These are phyloP conservation scores for Penicillium egyptiacum DNA, from an alignment of 495 filamentous ascomycete genomes.

Conservation along the genomic window DNA sequence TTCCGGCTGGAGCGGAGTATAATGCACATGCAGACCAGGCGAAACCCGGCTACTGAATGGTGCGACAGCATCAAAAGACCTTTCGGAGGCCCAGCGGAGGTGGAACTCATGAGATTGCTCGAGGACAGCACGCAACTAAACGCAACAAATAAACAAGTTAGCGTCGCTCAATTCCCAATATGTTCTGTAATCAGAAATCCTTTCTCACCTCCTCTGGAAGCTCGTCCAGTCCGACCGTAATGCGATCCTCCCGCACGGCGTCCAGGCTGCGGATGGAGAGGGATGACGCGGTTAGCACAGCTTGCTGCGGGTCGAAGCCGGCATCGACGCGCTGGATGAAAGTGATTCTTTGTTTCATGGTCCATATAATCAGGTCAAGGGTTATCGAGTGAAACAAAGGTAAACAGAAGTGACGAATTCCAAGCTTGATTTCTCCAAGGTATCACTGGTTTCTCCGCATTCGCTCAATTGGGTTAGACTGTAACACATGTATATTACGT, in stretches of 20 bases:
- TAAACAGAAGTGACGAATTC: slow-evolving; percentile 5
- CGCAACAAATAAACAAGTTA: slow-evolving; percentile 2
- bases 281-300: slow-evolving; percentile 49
- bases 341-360: slow-evolving; percentile 85
- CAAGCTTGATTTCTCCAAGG: slow-evolving; percentile 15
- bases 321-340: slow-evolving; percentile 66
- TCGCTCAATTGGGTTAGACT: slow-evolving; percentile 26
- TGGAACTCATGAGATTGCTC: slow-evolving; percentile 69
- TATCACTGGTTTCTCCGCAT: slow-evolving; percentile 27
- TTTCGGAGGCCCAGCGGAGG: slow-evolving; percentile 70
- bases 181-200: not conserved
- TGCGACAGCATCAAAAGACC: slow-evolving; percentile 54
- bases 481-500: slow-evolving; percentile 9
- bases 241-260: slow-evolving; percentile 75
- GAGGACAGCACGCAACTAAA: slow-evolving; percentile 61
- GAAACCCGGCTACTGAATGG: slow-evolving; percentile 74
- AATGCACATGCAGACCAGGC: slow-evolving; percentile 82
- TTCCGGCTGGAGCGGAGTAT: slow-evolving; percentile 53
- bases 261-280: slow-evolving; percentile 53
- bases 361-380: slow-evolving; percentile 2
- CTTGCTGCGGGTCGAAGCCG: slow-evolving; percentile 58
- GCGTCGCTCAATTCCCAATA: not conserved
- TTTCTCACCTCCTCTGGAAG: slow-evolving; percentile 63
- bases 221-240: slow-evolving; percentile 72
- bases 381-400: not conserved